Evolutionary conservation across 2,329 filamentous ascomycete species (phyloP), one percentile per base, ranked within the genome.

Genomic region (Chaetothyriales sp.): DNA sequence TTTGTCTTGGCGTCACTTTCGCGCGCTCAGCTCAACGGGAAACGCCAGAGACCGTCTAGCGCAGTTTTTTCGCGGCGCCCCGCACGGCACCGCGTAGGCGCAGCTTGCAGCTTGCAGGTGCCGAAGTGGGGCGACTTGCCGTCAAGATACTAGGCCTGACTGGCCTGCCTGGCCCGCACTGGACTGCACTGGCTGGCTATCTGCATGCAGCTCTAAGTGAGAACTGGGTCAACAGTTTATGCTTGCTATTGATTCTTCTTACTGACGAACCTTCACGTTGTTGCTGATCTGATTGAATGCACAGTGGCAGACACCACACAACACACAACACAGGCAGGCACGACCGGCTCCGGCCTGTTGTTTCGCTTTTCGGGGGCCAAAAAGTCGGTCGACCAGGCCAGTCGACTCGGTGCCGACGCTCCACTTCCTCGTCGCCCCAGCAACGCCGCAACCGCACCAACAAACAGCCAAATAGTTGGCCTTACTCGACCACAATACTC

Each of bases 1-100:
- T 53, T 53, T 48, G 46, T 48, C 51, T 53, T 53, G 51, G 51
- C 51, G 44, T 22, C 4, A 28, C 15, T 43, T 49, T 25, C 22
- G 22, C 42, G 48, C 48, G 51, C 51, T 44, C 44, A 32, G 32
- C 45, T 19, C 42, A 19, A 43, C 19, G 8, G 43, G n/a, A 5
- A 15, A 10, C 32, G 32, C 32, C 32, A 39, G 32, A 39, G 32
- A 15, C 10, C 3, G 10, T 39, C 12, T 39, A 12, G 8, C 28
- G 28, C 28, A 9, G 28, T 12, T 36, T 36, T 28, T 44, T 10
- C 15, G 9, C 18, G 12, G 12, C 25, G 36, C 42, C 45, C 18
- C 45, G 18, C 25, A 28, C 18, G 18, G 25, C 45, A 19, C 6
- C 22, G 45, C 18, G 25, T 19, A 19, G n/a, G 45, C 45, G 19